Evolutionary conservation across 2,329 filamentous ascomycete genomes (phyloP), one percentile per base, ranked within the genome.

Genomic region (Ophiosphaerella narmari): DNA sequence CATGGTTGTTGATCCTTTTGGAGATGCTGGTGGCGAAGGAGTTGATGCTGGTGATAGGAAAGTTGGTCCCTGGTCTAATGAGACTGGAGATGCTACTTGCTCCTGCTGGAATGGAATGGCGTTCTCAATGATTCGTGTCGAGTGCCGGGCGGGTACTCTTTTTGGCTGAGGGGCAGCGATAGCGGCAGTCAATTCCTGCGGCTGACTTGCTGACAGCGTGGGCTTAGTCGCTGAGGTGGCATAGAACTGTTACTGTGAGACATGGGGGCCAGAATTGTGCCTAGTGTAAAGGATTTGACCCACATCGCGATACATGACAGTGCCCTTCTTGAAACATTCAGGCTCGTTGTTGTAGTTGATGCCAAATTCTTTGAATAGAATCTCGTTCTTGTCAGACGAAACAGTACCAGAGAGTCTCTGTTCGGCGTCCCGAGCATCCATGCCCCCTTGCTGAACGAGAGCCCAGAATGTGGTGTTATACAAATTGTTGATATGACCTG

Each of bases 281-380:
- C 24, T 16, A n/a, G 14, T 3, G 14, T 11, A 36, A 21, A 31
- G 8, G 13, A 18, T 23, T 11, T 45, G 38, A 73, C 83, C 66
- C 75, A 89, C 88, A 70, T 94, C 89, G 63, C 92, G 83, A 71
- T 92, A 94, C 5, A 97, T 75, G 2, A 97, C 88, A 59, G 90
- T 97, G 4, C 94, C 94, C 72, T 97, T 99, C 72, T 88, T 94
- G 74, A 85, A 96, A 13, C 97, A 91, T 56, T 95, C 91, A 0
- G 86, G 85, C 73, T 99, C 94, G 60, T 96, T 94, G 74, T 99
- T 99, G 76, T 99, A 99, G 75, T 99, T 99, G 70, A 97, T 92
- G 2, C 86, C 84, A 72, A 96, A 97, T 23, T 82, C 82, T 1
- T 86, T 89, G 73, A 94, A 99, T 12, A 99, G 77, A 16, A 99